These are phyloP conservation scores for Diaporthe eres DNA, from an alignment of 2,329 filamentous ascomycete genomes.

Conservation along the genomic window DNA sequence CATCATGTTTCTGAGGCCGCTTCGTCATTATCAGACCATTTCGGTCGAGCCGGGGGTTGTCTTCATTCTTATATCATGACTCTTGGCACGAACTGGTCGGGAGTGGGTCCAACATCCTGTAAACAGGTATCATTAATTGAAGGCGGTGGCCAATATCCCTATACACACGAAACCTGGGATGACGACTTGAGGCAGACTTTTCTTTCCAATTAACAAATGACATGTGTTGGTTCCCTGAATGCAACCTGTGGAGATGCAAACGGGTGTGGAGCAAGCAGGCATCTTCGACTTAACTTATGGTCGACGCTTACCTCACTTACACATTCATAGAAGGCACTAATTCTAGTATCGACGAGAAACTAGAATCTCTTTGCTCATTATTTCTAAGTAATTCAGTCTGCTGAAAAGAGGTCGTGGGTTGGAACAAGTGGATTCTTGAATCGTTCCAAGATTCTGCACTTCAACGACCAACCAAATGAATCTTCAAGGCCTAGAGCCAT, in stretches of 20 bases:
- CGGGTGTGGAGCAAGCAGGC: background rate
- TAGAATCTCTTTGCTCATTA: background rate
- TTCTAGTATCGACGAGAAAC: background rate
- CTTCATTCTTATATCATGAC: conserved; percentile 24
- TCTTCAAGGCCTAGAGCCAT: conserved; percentile 46
- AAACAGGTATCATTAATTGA: background rate
- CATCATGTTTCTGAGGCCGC: background rate
- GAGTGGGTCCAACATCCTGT: background rate
- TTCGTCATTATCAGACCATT: background rate
- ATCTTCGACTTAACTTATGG: rapidly evolving
- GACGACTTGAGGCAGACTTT: background rate
- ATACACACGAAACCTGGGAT: background rate
- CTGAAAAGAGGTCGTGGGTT: background rate
- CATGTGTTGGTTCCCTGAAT: background rate
- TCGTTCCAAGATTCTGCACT: background rate
- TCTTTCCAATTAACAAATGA: no score
- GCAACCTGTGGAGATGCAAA: background rate
- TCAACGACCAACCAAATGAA: background rate
- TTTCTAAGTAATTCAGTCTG: rapidly evolving
- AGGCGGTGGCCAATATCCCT: background rate
- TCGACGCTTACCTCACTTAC: background rate
- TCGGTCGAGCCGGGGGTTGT: background rate
- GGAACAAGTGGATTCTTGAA: background rate
- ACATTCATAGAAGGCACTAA: background rate
- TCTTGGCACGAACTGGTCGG: background rate